Evolutionary conservation across 2,329 filamentous ascomycete species (phyloP).

Genomic region (Lachnellula subtilissima): DNA sequence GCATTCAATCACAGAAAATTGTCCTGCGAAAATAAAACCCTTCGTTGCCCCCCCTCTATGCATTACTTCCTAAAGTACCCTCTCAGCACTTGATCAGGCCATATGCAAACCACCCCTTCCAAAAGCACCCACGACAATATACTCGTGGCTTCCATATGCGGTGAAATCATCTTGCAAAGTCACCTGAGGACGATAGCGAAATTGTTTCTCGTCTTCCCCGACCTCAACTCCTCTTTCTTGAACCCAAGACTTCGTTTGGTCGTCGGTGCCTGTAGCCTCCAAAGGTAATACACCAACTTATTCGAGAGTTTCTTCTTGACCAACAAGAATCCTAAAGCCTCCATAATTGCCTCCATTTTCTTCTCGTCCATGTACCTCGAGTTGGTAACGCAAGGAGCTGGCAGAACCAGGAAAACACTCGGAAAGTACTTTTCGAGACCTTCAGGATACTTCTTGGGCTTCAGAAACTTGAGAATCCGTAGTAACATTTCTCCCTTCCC

Average conservation of each 20-base stretch:
- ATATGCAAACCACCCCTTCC: neutral
- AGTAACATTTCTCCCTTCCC: slow-evolving; percentile 80
- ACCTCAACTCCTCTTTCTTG: slow-evolving; percentile 70
- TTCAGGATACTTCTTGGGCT: slow-evolving; percentile 25
- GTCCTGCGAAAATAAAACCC: neutral
- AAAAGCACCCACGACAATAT: neutral
- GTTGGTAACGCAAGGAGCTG: slow-evolving; percentile 81
- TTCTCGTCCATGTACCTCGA: slow-evolving; percentile 80
- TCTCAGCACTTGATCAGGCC: slow-evolving; percentile 26
- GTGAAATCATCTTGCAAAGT: neutral
- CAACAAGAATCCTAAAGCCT: slow-evolving; percentile 65
- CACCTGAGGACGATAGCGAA: slow-evolving; percentile 70
- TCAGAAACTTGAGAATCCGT: slow-evolving; percentile 68
- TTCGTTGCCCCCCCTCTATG: slow-evolving; percentile 6
- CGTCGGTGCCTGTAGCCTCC: slow-evolving; percentile 43
- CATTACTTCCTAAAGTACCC: no score
- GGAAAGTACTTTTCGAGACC: slow-evolving; percentile 46
- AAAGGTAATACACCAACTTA: slow-evolving; percentile 88
- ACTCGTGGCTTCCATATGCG: neutral
- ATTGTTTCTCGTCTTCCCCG: slow-evolving; percentile 78
- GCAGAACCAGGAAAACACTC: slow-evolving; percentile 82
- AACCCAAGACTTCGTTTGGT: slow-evolving; percentile 38
- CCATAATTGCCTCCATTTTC: slow-evolving; percentile 69
- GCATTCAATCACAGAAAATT: neutral
- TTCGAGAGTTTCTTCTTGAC: slow-evolving; percentile 66